Evolutionary conservation across 768 basidiomycete genomes (phyloP).

Genomic region (Tricholomella constricta): DNA sequence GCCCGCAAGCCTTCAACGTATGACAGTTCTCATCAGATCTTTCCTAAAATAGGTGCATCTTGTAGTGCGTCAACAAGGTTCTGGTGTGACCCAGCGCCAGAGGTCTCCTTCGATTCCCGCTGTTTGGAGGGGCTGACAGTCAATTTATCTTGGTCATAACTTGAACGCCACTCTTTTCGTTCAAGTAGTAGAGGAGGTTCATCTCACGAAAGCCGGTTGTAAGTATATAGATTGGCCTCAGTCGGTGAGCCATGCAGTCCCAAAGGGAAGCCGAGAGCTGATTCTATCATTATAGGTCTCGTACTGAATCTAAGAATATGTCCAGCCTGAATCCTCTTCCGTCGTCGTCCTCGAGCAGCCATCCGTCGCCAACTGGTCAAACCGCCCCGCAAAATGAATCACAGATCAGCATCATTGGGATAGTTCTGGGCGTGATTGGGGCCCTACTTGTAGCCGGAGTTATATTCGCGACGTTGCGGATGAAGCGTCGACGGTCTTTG

Average conservation of each 20-base stretch:
- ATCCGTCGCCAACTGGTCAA: neutral
- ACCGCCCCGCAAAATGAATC: neutral
- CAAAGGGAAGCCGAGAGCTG: neutral
- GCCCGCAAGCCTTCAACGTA: slow-evolving; percentile 1
- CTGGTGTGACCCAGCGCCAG: neutral
- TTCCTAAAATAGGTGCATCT: slow-evolving; percentile 11
- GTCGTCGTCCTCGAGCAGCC: too few relatives aligned
- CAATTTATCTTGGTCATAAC: neutral
- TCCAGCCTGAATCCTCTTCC: slow-evolving; percentile 7
- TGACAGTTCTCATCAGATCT: slow-evolving; percentile 24
- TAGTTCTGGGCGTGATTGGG: slow-evolving; percentile 10
- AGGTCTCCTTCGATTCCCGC: neutral
- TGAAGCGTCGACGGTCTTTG: slow-evolving; percentile 8
- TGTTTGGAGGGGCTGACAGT: neutral
- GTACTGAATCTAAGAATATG: slow-evolving; percentile 7
- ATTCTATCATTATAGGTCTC: neutral
- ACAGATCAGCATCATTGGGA: slow-evolving; percentile 5
- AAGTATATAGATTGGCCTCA: neutral
- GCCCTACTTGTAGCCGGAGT: slow-evolving; percentile 8
- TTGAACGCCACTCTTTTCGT: slow-evolving; percentile 38
- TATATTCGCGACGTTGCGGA: slow-evolving; percentile 9
- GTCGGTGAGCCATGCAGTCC: neutral
- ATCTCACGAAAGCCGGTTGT: neutral
- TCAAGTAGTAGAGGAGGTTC: slow-evolving; percentile 11
- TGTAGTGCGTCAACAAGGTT: slow-evolving; percentile 6